Conservation (phyloP, 2,329 filamentous ascomycete genomes). For the Diaporthe capsici region DNA sequence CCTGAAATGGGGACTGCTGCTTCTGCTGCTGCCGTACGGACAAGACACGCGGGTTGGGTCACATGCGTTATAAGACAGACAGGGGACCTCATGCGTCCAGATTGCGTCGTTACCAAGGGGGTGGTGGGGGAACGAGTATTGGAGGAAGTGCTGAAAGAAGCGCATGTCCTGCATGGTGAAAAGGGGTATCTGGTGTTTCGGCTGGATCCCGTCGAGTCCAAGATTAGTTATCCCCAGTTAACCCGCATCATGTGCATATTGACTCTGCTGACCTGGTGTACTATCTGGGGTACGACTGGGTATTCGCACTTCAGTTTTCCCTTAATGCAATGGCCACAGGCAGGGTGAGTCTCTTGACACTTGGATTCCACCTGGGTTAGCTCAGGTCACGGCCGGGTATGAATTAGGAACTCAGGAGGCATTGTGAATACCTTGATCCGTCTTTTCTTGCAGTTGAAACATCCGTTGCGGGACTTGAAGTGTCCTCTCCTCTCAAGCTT, state of each 20-base stretch:
- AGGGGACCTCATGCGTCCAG: slow-evolving; percentile 77
- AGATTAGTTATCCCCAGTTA: not conserved
- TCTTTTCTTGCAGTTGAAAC: slow-evolving; percentile 76
- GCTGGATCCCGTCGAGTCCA: slow-evolving; percentile 51
- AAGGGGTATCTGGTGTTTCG: slow-evolving; percentile 69
- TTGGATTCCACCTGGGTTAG: slow-evolving; percentile 47
- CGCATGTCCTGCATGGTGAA: slow-evolving; percentile 77
- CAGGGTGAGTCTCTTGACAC: slow-evolving; percentile 76
- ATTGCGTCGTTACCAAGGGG: slow-evolving; percentile 75
- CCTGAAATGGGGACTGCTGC: not conserved
- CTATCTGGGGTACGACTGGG: slow-evolving; percentile 64
- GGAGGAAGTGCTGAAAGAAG: slow-evolving; percentile 77
- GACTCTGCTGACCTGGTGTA: slow-evolving; percentile 60
- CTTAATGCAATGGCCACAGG: slow-evolving; percentile 75
- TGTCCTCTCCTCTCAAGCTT: slow-evolving; percentile 71
- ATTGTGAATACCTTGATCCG: slow-evolving; percentile 69
- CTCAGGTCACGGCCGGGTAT: slow-evolving; percentile 19
- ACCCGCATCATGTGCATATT: not conserved
- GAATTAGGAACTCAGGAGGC: too few species aligned
- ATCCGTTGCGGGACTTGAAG: slow-evolving; percentile 75
- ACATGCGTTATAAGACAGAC: slow-evolving; percentile 73
- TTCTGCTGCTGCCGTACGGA: slow-evolving; percentile 8
- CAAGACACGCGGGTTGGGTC: slow-evolving; percentile 33
- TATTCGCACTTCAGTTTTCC: slow-evolving; percentile 75
- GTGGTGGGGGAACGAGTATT: slow-evolving; percentile 73